Base-by-base conservation (phyloP, 257 asterid species). In the Lavandula angustifolia region DNA sequence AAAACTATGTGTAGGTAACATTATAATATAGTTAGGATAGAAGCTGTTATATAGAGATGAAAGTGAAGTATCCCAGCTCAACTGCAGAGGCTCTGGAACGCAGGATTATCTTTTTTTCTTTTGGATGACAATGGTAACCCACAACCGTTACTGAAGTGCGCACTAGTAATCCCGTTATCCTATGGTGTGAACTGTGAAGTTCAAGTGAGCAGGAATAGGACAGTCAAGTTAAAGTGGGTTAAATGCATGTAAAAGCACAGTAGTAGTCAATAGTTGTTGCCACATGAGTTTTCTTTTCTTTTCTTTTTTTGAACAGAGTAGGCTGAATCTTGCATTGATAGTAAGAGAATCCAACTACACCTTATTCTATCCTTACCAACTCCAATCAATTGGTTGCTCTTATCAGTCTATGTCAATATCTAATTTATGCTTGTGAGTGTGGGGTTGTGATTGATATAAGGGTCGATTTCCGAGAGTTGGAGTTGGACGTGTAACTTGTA, bases 51-150 rank as follows among this genome's bases (percentile, higher is more conserved):
- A 16, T 34, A 33, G 62, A 16, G 74, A 64, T 61, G 74, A 54
- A 64, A 69, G 46, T 65, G 69, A 65, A 54, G 29, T 69, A 53
- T 67, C 37, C 54, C 71, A 52, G 37, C 53, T 52, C 54, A 46
- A 42, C 38, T 51, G 54, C 38, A 51, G 63, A 3, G 61, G 65
- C 47, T 60, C 7, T 49, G 78, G 81, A 68, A 78, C 81, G 72
- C 73, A 35, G 43, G 51, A 33, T 32, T 57, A 31, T 63, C 41
- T 69, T 76, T 22, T 22, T 2, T 22, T 22, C 2, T 22, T 22
- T 22, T 22, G 27, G 27, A 22, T 22, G 27, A 22, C 27, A 1
- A 22, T 1, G 2, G 27, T 22, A 22, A 22, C 1, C 27, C 27
- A 2, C 2, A 22, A 2, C 27, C 27, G 2, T 22, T 22, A 22